Evolutionary conservation across 208 protist species (phyloP), one percentile per base, ranked within the genome.

Genomic region (Acanthamoeba triangularis): DNA sequence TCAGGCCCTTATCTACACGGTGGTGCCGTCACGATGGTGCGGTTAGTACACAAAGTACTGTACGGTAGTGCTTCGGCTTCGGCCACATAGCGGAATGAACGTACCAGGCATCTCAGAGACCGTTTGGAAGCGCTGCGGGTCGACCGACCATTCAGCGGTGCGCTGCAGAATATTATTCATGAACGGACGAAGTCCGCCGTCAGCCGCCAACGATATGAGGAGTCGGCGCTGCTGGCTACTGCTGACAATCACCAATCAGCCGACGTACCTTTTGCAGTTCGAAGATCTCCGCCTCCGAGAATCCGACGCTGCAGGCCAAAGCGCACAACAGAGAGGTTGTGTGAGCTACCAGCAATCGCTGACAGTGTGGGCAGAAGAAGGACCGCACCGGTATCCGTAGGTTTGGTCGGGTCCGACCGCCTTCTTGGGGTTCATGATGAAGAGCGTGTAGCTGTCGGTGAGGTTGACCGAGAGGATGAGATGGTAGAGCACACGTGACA

Each of bases 391-490:
- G 52, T 90, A 90, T 33, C 80, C 80, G 35, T 90, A 90, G 35
- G 44, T 37, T 37, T 63, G 49, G 49, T 90, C 35, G 80, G 25
- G 14, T 1, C 44, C 49, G 5, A 90, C 37, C 10, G 80, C 47
- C 47, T 90, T 90, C 52, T 90, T 90, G 30, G 80, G 80, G 52
- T 90, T 90, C 28, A 90, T 25, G 37, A 90, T n/a, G 80, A 90
- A 90, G 49, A 90, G 44, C 20, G 80, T 47, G 80, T 90, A 90
- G 80, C 80, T 63, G 49, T 90, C 80, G 44, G 80, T 90, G 35
- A 90, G 80, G 49, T 90, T 63, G 49, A 90, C n/a, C 30, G 80
- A 65, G 13, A 65, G 49, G 37, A 90, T 11, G 18, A 90, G 80
- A 61, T 90, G 80, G 14, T 90, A 63, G 49, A 90, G 52, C 47